phyloP scores from a whole-genome alignment of 441 rosid species.

The Kokia cookei region DNA sequence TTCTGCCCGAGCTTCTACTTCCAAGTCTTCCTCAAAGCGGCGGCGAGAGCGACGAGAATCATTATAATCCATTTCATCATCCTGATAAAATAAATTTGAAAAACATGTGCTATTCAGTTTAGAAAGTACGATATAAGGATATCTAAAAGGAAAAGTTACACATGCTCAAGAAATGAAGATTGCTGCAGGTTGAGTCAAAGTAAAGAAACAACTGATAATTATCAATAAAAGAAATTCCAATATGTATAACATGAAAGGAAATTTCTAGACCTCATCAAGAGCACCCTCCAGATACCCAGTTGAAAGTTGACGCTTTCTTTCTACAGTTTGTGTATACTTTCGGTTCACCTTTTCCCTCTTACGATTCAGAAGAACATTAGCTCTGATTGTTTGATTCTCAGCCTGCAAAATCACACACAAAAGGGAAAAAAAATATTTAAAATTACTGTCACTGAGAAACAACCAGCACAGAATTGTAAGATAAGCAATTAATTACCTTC shows the following conservation, averaged over 20 bases:
- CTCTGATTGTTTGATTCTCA: constrained; percentile 87
- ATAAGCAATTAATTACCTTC: constrained; percentile 48
- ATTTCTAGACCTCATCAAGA: constrained; percentile 74
- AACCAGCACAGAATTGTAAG: not conserved
- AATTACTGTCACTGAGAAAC: not conserved
- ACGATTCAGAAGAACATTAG: constrained; percentile 75
- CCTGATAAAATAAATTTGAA: constrained; percentile 33
- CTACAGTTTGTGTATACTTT: constrained; percentile 70
- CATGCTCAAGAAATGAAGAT: not conserved
- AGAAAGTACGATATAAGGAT: not conserved
- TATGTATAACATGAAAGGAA: not conserved
- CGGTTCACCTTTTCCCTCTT: constrained; percentile 83
- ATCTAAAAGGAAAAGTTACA: not conserved
- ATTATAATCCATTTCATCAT: constrained; percentile 80
- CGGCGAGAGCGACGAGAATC: constrained; percentile 73
- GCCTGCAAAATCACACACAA: constrained; percentile 44
- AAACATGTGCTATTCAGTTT: constrained; percentile 2
- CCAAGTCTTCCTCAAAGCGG: constrained; percentile 84
- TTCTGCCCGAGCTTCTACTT: constrained; percentile 89
- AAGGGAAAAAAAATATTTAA: not conserved
- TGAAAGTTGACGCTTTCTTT: constrained; percentile 79
- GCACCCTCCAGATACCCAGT: constrained; percentile 94
- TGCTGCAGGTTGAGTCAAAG: not conserved
- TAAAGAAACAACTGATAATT: not conserved
- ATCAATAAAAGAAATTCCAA: not conserved